Evolutionary conservation across 2,329 filamentous ascomycete species (phyloP).

Genomic region (Cladophialophora yegresii): DNA sequence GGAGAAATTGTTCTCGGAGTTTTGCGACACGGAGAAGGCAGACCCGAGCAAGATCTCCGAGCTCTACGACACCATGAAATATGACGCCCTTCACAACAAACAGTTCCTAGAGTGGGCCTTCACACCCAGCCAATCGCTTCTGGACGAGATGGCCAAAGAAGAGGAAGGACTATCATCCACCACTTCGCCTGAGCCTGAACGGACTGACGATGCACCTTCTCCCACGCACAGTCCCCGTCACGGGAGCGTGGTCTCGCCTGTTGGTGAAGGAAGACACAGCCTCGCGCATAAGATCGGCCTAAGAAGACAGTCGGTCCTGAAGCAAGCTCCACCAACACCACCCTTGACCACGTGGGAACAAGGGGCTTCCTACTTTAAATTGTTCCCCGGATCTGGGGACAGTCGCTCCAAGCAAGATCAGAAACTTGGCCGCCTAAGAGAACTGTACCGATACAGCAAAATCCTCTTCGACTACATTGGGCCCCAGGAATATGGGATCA

Average conservation of each 20-base stretch:
- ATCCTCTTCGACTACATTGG: slow-evolving; percentile 98
- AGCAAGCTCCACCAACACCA: slow-evolving; percentile 46
- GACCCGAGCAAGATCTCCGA: slow-evolving; percentile 99
- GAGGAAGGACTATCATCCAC: slow-evolving; percentile 33
- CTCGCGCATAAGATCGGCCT: slow-evolving; percentile 51
- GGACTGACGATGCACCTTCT: slow-evolving; percentile 22
- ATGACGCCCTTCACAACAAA: slow-evolving; percentile 93
- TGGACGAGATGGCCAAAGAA: slow-evolving; percentile 37
- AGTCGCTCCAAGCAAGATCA: slow-evolving; percentile 79
- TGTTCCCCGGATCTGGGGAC: slow-evolving; percentile 75
- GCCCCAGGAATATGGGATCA: slow-evolving; percentile 96
- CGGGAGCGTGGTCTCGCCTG: slow-evolving; percentile 25
- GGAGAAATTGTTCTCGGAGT: slow-evolving; percentile 97
- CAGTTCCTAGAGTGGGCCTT: slow-evolving; percentile 98
- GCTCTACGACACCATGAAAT: slow-evolving; percentile 99
- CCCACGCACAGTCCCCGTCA: slow-evolving; percentile 21
- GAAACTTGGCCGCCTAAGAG: slow-evolving; percentile 81
- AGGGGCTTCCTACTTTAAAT: slow-evolving; percentile 75
- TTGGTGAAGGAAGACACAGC: slow-evolving; percentile 38
- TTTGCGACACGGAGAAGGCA: slow-evolving; percentile 94
- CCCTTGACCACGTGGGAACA: slow-evolving; percentile 62
- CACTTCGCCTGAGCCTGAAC: slow-evolving; percentile 28
- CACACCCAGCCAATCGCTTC: slow-evolving; percentile 69
- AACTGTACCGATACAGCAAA: slow-evolving; percentile 91
- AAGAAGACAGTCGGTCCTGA: slow-evolving; percentile 54